A percentile compares a stretch with the other conserved stretches of the same genome.
Evolutionary conservation across 257 asterid species (phyloP).

Genomic region (Cruciata laevipes): DNA sequence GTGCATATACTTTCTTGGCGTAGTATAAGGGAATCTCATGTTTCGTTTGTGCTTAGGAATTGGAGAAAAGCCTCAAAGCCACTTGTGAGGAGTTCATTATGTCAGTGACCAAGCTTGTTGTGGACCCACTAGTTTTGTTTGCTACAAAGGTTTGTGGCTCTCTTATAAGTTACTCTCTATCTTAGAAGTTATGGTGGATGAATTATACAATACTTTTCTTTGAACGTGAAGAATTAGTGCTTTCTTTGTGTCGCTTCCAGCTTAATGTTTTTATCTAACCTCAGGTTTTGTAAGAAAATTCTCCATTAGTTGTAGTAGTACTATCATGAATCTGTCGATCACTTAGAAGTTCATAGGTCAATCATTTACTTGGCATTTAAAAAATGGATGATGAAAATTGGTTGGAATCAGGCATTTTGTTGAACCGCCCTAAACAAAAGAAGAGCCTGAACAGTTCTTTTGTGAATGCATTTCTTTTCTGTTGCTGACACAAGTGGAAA

Average conservation of each 20-base stretch:
- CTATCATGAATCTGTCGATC: not conserved
- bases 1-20: not conserved
- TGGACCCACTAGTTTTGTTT: constrained; percentile 94
- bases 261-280: not conserved
- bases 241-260: not conserved
- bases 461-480: not conserved
- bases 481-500: not conserved
- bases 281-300: not conserved
- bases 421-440: not conserved
- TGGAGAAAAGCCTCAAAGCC: constrained; percentile 92
- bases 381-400: not conserved
- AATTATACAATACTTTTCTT: not conserved
- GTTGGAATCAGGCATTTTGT: not conserved
- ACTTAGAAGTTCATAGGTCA: not conserved
- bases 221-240: not conserved
- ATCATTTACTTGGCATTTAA: not conserved
- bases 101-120: constrained; percentile 94
- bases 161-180: not conserved
- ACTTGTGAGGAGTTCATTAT: constrained; percentile 97
- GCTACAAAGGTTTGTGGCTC: constrained; percentile 68
- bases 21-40: constrained; percentile 15
- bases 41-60: constrained; percentile 52
- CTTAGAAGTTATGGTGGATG: not conserved
- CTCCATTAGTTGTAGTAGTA: not conserved
- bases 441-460: not conserved